phyloP scores from a whole-genome alignment of 306 rosid genomes.

The Neltuma alba region DNA sequence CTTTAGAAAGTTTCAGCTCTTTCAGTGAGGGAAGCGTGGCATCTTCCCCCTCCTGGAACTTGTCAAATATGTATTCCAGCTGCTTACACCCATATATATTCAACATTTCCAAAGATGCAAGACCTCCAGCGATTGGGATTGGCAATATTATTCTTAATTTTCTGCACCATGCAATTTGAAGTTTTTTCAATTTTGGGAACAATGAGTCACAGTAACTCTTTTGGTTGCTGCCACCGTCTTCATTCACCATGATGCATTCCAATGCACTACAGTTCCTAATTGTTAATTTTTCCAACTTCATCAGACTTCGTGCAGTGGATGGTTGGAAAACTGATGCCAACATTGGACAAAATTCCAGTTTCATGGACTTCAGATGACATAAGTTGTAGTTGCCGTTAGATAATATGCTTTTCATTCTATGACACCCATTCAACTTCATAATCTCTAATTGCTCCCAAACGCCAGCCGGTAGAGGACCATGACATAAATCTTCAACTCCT shows the following conservation, averaged over 20 bases:
- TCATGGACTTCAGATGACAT: not conserved
- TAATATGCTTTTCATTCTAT: not conserved
- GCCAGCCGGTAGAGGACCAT: not conserved
- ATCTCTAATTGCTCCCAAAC: not conserved
- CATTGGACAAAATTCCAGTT: not conserved
- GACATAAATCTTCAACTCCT: not conserved
- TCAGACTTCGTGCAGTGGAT: conserved; percentile 11
- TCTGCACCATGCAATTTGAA: conserved; percentile 17
- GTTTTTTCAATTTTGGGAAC: conserved; percentile 33
- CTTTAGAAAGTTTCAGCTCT: not conserved
- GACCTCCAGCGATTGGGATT: conserved; percentile 9
- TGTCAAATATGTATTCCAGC: conserved; percentile 31
- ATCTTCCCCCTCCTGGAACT: not conserved
- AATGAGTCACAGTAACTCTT: not conserved
- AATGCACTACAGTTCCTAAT: not conserved
- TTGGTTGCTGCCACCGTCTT: not conserved
- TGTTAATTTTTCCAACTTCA: conserved; percentile 1
- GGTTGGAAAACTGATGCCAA: not conserved
- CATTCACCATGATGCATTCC: not conserved
- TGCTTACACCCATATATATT: not conserved
- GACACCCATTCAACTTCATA: not conserved
- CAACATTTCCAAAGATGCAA: conserved; percentile 25
- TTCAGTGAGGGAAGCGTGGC: not conserved
- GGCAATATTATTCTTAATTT: conserved; percentile 24
- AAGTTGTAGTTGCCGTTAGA: too few species aligned